A percentile compares a stretch with the other conserved stretches of the same genome.
Evolutionary conservation across 352 stramenopile genomes (phyloP).

Genomic region (Pythium graminicola): DNA sequence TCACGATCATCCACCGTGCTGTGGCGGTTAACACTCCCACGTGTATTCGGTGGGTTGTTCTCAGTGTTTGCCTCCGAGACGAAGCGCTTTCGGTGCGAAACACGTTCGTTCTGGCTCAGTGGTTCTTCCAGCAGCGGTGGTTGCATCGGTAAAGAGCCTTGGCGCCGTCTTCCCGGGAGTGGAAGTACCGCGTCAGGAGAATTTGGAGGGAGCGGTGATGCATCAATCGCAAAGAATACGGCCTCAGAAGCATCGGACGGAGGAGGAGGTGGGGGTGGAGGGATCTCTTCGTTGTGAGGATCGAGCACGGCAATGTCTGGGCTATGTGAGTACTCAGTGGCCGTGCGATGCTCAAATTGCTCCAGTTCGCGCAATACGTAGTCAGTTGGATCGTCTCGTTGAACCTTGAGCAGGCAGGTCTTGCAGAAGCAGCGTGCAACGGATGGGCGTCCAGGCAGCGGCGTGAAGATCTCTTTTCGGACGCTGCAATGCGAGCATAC

Average conservation of each 20-base stretch:
- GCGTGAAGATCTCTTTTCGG: constrained; percentile 37
- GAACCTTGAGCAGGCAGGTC: constrained; percentile 43
- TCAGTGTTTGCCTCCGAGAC: constrained; percentile 11
- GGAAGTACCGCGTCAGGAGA: too few relatives aligned
- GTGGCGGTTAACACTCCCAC: not conserved
- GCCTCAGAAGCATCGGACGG: not conserved
- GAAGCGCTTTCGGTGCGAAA: constrained; percentile 1
- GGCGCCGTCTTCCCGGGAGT: not conserved
- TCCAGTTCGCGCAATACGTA: constrained; percentile 42
- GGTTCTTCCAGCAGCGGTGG: not conserved
- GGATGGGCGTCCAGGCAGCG: constrained; percentile 11
- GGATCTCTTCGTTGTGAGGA: constrained; percentile 4
- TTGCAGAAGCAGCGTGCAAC: constrained; percentile 53
- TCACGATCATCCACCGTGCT: not conserved
- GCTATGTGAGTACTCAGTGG: constrained; percentile 12
- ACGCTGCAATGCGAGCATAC: constrained; percentile 44
- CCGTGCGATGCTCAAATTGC: constrained; percentile 21
- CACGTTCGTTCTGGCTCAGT: not conserved
- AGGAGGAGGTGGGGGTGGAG: constrained; percentile 9
- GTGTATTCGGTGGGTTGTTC: constrained; percentile 4
- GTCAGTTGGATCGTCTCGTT: constrained; percentile 41
- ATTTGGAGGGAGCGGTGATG: not conserved
- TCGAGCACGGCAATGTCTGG: constrained; percentile 15
- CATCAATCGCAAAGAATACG: constrained; percentile 21
- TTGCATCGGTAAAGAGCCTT: constrained; percentile 14